Base-by-base conservation (phyloP, 805 yeast genomes). In the Hanseniaspora osmophila region DNA sequence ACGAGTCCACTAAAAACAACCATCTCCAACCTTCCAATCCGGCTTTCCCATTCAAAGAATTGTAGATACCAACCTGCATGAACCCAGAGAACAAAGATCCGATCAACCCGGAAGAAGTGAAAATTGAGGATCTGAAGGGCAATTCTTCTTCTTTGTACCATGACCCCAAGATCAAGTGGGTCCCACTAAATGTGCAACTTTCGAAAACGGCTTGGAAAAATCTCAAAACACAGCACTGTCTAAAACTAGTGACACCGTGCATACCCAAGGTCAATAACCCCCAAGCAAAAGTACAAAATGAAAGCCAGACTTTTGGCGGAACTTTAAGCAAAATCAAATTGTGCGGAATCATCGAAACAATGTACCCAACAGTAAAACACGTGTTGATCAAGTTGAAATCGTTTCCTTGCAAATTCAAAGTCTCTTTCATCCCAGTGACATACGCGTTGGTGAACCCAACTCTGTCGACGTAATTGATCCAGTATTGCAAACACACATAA, bases 371-470 rank as follows among this genome's bases (percentile, higher is more conserved):
- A 18, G 72, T 75, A 58, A 75, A 78, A 44, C 73, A 68, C 0
- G 81, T 75, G 48, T 71, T 73, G 44, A 76, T 64, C 37, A 71
- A 49, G 53, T 76, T 75, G 49, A 67, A 69, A 46, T 76, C 69
- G 47, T 71, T 59, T 11, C 77, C 77, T 37, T 54, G 49, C 66
- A 75, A 63, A 2, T 61, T 51, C 46, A 75, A 52, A 44, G 72
- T 82, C 47, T 75, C 76, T 51, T 74, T 69, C 82, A 79, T 74
- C 10, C 84, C 84, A 10, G 77, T 68, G n/a, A 77, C 79, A 54
- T 78, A 78, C 2, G 84, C 83, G 52, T 74, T 71, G 30, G 71
- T 61, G 38, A 75, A 59, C 45, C 76, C 77, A 12, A 73, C 64
- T 52, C 78, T 66, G 57, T 78, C 84, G 30, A 79, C 66, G 55